These are phyloP conservation scores for Mrakia blollopis DNA, from an alignment of 768 basidiomycete genomes.

Conservation along the genomic window DNA sequence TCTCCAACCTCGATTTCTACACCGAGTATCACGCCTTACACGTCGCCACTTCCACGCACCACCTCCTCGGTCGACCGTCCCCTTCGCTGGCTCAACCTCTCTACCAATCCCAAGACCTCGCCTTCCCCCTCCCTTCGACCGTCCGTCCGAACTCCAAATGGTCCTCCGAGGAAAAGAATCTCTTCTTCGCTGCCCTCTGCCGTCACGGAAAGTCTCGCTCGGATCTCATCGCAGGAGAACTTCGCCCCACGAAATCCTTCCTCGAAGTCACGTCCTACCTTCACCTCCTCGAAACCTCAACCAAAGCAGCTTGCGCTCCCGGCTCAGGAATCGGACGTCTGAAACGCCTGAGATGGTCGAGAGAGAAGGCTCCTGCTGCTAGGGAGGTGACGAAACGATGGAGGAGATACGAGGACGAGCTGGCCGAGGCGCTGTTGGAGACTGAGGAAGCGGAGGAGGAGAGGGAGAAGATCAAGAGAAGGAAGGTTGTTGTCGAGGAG, in stretches of 20 bases:
- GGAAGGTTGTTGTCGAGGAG: neutral
- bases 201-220: constrained; percentile 19
- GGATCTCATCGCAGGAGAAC: constrained; percentile 10
- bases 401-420: constrained; percentile 21
- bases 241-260: neutral
- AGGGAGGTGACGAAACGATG: constrained; percentile 25
- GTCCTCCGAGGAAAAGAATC: constrained; percentile 12
- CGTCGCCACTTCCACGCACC: neutral
- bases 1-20: constrained; percentile 26
- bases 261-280: constrained; percentile 22
- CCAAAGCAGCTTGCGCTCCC: neutral
- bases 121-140: neutral
- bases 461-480: neutral
- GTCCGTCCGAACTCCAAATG: neutral
- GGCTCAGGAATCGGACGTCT: neutral
- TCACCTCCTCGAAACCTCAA: neutral
- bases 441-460: neutral
- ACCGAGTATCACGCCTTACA: neutral
- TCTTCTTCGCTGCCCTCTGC: constrained; percentile 18
- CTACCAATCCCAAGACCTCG: neutral
- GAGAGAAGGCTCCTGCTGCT: neutral
- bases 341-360: neutral
- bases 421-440: constrained; percentile 6
- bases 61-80: neutral
- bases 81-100: neutral